Percentiles rank a stretch among this genome's conserved stretches.
Conservation (phyloP, 2,329 filamentous ascomycete genomes). For the Talaromyces sp. region DNA sequence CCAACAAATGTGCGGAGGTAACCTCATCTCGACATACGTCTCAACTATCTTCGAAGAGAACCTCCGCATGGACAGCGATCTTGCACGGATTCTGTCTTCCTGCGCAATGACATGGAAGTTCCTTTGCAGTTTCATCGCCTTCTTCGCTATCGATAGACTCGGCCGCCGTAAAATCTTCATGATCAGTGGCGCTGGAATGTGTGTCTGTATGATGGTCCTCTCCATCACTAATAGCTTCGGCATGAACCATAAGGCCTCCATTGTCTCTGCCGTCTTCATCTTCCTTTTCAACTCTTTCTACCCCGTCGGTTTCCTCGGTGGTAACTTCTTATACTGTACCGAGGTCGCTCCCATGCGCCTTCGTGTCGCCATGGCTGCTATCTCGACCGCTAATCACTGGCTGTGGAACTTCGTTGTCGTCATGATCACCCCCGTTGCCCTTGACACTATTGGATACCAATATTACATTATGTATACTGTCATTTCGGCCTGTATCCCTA, state of each 20-base stretch:
- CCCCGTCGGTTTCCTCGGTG: constrained; percentile 24
- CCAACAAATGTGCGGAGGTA: constrained; percentile 29
- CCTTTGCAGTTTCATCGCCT: constrained; percentile 54
- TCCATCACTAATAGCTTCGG: constrained; percentile 41
- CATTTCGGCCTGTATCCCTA: constrained; percentile 23
- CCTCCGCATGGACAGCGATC: constrained; percentile 23
- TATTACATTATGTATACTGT: constrained; percentile 28
- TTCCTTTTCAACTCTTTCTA: constrained; percentile 29
- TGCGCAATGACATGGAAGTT: constrained; percentile 62
- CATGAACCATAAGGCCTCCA: constrained; percentile 13
- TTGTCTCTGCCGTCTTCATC: constrained; percentile 24
- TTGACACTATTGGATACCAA: constrained; percentile 25
- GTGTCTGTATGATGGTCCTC: constrained; percentile 58
- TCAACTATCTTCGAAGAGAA: constrained; percentile 27
- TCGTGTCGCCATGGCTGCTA: constrained; percentile 26
- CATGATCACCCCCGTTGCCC: constrained; percentile 26
- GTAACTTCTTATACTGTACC: constrained; percentile 29
- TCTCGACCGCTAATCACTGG: constrained; percentile 28
- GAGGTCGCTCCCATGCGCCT: constrained; percentile 28
- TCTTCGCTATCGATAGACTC: constrained; percentile 56
- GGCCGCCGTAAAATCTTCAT: constrained; percentile 58
- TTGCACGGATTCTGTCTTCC: constrained; percentile 44
- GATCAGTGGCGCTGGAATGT: constrained; percentile 57
- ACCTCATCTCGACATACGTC: constrained; percentile 25
- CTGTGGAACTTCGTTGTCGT: constrained; percentile 29